Base-by-base conservation (phyloP, 192 early-diverging fungal species). In the Coemansia sp. region DNA sequence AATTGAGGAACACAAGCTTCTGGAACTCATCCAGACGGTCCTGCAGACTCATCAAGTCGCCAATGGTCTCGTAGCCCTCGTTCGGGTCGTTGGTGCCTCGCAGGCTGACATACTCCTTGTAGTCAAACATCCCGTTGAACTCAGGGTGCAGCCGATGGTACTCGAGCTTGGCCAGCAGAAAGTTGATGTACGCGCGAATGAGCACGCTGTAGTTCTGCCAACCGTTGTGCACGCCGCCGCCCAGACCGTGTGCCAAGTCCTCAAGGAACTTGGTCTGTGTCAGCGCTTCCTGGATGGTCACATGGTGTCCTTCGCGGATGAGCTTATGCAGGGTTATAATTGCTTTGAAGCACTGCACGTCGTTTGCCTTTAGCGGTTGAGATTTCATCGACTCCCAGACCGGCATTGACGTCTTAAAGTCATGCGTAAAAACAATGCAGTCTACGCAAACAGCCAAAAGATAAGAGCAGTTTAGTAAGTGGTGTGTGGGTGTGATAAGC, bases 21-120 rank as follows among this genome's bases (percentile, higher is more conserved):
- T 94, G 93, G 78, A 98, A 92, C 65, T 86, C 82, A 60, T 98
- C 93, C 47, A 96, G 88, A 50, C 91, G 90, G 66, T 97, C 93
- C 66, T 97, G 90, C 53, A 98, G 85, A 52, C 76, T 88, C 84
- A 98, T 88, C 49, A 98, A 79, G 65, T 98, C 95, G 50, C 86
- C 90, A 75, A 98, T 98, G 14, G 95, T 97, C 63, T 98, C 97
- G 73, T 93, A 98, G 84, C 97, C 97, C 86, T 97, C 97, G 75
- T 98, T 97, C 23, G 97, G 97, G 79, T 98, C 97, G 63, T 96
- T 92, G 52, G 95, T 91, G 55, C 92, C 90, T 72, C 91, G 93
- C 61, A 98, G 74, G 43, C 90, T 91, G 41, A 95, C 87, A 65
- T 96, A 98, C 70, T 98, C 97, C 62, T 97, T 91, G 77, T 98